Percentiles rank a stretch among this genome's conserved stretches.
phyloP scores from a whole-genome alignment of 352 stramenopile species.

The Pythium phragmiticola region DNA sequence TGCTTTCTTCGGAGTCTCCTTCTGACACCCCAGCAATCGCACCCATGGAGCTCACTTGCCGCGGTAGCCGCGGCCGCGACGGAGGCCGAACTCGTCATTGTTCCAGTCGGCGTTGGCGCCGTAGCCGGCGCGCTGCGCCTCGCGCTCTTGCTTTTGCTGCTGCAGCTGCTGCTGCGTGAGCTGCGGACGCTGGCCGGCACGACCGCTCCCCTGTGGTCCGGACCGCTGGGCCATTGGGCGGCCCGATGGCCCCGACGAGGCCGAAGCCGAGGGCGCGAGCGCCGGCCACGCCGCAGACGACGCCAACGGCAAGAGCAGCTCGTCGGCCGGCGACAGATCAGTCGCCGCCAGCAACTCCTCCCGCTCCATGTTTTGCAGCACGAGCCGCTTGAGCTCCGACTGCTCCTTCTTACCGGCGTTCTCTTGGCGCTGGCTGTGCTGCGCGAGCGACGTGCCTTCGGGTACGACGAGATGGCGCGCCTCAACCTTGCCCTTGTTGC shows the following conservation, averaged over 20 bases:
- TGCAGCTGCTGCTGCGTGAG: conserved; percentile 23
- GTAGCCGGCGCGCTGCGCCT: conserved; percentile 48
- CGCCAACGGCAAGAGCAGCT: conserved; percentile 2
- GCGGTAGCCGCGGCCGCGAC: conserved; percentile 64
- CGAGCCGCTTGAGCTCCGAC: conserved; percentile 85
- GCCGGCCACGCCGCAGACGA: conserved; percentile 16
- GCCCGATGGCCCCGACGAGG: neutral
- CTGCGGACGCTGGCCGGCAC: conserved; percentile 7
- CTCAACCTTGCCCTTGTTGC: conserved; percentile 97
- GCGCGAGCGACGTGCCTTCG: conserved; percentile 91
- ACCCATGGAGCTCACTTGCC: conserved; percentile 28
- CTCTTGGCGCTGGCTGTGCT: conserved; percentile 87
- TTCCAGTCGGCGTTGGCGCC: conserved; percentile 77
- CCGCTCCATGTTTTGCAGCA: conserved; percentile 85
- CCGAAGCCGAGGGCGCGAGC: neutral
- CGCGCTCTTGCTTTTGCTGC: conserved; percentile 29
- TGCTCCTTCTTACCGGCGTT: conserved; percentile 83
- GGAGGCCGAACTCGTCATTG: conserved; percentile 80
- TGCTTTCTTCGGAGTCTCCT: neutral
- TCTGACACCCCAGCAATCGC: no score
- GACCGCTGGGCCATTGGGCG: neutral
- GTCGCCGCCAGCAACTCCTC: conserved; percentile 66
- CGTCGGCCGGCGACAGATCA: conserved; percentile 21
- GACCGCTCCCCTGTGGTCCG: neutral
- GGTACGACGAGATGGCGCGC: conserved; percentile 93